Base-by-base conservation (phyloP, 192 early-diverging fungal species). In the Ramicandelaber brevisporus region DNA sequence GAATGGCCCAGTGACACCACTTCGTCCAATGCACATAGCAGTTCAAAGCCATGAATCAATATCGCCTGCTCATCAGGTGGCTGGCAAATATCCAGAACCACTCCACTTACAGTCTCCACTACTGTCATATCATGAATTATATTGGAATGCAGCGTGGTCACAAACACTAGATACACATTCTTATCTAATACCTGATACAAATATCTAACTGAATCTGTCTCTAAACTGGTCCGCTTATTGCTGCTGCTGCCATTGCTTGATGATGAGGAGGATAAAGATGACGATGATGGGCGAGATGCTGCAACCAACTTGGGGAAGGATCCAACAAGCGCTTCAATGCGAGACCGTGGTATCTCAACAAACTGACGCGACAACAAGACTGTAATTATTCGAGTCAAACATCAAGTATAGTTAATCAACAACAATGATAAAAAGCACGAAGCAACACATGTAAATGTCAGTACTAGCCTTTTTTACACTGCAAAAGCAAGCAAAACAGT, bases 61-160 rank as follows among this genome's bases (percentile, higher is more conserved):
- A 98, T 75, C 35, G 86, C 84, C 20, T 73, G 61, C 40, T 89
- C 85, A 34, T 87, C 78, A 9, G 63, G 55, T 7, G 69, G 63
- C 26, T 75, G 71, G 54, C 88, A 98, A 19, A 72, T 68, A 34
- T 93, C 87, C 2, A 76, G 69, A 9, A 92, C 76, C 5, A 80
- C 76, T 14, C 92, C 75, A 9, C 83, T 79, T 45, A 98, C 78
- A 34, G 95, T 51, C 43, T 98, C 80, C 24, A 98, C 62, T 6
- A 87, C 82, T 34, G 85, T 83, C 46, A 95, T 98, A 55, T 95
- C 92, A 64, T 95, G 88, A 20, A 98, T 57, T 36, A 98, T 98
- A 46, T 98, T 98, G 42, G 80, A 85, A 40, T 95, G 77, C 22
- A 66, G 68, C 47, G 80, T 89, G 33, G 92, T 97, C 34, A 97